Percentiles rank a stretch among this genome's conserved stretches.
Evolutionary conservation across 306 rosid genomes (phyloP).

Genomic region (Quercus mongolica): DNA sequence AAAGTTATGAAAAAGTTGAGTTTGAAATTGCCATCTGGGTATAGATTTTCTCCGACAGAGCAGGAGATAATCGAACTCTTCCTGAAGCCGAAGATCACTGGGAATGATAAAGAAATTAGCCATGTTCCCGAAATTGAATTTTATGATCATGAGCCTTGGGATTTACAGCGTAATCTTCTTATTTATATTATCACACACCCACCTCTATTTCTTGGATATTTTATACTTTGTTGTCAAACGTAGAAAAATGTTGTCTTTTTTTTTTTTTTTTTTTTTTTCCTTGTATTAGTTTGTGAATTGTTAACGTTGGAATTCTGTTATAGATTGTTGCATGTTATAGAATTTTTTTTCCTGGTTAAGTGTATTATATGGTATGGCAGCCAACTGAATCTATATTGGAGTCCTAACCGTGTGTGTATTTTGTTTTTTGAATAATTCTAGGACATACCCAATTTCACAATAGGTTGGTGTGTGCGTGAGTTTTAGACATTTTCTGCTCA

Average conservation of each 20-base stretch:
- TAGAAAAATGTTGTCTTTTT: not conserved
- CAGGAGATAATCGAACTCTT: conserved; percentile 60
- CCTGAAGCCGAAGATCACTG: conserved; percentile 75
- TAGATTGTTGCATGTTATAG: too few relatives aligned
- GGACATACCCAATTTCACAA: too few relatives aligned
- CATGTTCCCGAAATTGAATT: conserved; percentile 80
- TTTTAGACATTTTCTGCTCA: too few relatives aligned
- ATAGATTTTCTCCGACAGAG: conserved; percentile 80
- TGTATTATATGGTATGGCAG: too few relatives aligned
- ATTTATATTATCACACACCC: not conserved
- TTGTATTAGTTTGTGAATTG: too few relatives aligned
- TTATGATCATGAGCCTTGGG: conserved; percentile 94
- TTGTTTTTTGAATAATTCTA: too few relatives aligned
- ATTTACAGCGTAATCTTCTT: conserved; percentile 62
- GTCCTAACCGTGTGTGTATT: too few relatives aligned
- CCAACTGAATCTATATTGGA: too few relatives aligned
- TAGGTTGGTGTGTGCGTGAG: too few relatives aligned
- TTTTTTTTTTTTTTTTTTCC: too few relatives aligned
- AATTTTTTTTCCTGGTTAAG: too few relatives aligned
- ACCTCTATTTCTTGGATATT: not conserved
- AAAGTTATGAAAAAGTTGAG: conserved; percentile 8
- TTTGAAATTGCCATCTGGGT: conserved; percentile 63
- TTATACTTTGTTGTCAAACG: not conserved
- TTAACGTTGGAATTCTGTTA: too few relatives aligned
- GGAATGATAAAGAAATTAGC: conserved; percentile 49